phyloP scores from a whole-genome alignment of 2,329 filamentous ascomycete species.

The Davidsoniella virescens region DNA sequence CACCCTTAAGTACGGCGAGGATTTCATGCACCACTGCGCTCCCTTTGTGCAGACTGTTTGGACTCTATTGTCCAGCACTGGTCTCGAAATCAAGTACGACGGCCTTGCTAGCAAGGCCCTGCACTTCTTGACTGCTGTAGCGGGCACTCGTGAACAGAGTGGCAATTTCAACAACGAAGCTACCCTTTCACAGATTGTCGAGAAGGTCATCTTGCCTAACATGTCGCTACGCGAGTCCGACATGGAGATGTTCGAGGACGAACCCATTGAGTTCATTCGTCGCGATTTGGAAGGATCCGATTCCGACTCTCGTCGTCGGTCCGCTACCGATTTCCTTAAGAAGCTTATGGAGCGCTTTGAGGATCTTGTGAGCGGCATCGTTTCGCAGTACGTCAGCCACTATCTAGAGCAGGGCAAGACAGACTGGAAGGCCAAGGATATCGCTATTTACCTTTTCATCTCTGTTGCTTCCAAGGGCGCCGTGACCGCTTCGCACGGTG shows the following conservation, averaged over 20 bases:
- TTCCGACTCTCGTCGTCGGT: conserved; percentile 78
- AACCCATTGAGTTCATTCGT: conserved; percentile 95
- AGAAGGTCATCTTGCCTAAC: conserved; percentile 92
- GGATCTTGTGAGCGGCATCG: conserved; percentile 66
- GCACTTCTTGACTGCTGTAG: conserved; percentile 84
- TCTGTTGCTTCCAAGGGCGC: conserved; percentile 85
- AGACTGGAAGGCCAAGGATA: conserved; percentile 97
- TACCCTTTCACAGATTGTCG: conserved; percentile 71
- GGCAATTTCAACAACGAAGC: conserved; percentile 69
- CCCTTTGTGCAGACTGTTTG: conserved; percentile 84
- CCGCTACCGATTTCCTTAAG: conserved; percentile 85
- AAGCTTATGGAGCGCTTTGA: conserved; percentile 85
- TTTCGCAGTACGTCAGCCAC: conserved; percentile 71
- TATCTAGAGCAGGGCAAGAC: conserved; percentile 66
- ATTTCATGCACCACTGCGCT: conserved; percentile 63
- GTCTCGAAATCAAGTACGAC: conserved; percentile 82
- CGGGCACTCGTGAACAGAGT: conserved; percentile 61
- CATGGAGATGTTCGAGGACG: conserved; percentile 90
- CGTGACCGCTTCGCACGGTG: conserved; percentile 73
- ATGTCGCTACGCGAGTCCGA: conserved; percentile 84
- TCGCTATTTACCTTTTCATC: conserved; percentile 90
- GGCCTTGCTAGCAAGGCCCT: conserved; percentile 85
- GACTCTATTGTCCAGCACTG: conserved; percentile 75
- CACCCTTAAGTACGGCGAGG: conserved; percentile 89
- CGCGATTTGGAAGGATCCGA: conserved; percentile 92